Evolutionary conservation across 2,329 filamentous ascomycete species (phyloP).

Genomic region (Ilyonectria destructans): DNA sequence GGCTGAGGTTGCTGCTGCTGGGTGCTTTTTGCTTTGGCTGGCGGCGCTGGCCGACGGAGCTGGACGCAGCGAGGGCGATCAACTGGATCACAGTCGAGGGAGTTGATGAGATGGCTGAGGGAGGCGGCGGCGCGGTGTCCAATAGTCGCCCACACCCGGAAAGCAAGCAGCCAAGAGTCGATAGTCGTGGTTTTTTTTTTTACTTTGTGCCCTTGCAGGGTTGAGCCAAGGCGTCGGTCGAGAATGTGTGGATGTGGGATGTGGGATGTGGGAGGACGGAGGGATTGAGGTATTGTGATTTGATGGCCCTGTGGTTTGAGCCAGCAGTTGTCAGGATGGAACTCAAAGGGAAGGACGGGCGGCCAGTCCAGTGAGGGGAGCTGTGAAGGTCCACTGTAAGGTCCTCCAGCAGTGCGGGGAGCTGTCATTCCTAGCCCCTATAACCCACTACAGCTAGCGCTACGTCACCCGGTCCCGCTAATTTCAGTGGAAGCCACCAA

Average conservation of each 20-base stretch:
- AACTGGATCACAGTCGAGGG: constrained; percentile 10
- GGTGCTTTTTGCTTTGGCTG: constrained; percentile 21
- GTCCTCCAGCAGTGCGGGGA: background rate
- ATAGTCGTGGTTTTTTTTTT: constrained; percentile 5
- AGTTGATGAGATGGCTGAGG: constrained; percentile 9
- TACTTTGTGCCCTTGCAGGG: constrained; percentile 4
- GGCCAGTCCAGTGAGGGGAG: background rate
- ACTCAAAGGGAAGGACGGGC: background rate
- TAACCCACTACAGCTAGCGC: background rate
- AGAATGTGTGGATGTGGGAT: constrained; percentile 23
- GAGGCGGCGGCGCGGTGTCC: constrained; percentile 17
- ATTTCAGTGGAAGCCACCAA: background rate
- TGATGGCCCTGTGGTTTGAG: constrained; percentile 15
- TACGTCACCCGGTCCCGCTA: background rate
- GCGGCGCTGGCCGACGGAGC: constrained; percentile 14
- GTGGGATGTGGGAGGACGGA: constrained; percentile 28
- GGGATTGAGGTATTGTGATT: constrained; percentile 18
- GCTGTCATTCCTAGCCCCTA: background rate
- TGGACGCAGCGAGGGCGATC: constrained; percentile 7
- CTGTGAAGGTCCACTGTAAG: background rate
- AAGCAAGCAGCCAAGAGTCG: constrained; percentile 1
- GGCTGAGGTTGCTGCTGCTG: constrained; percentile 13
- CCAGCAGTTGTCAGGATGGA: constrained; percentile 4
- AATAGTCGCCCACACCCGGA: constrained; percentile 8
- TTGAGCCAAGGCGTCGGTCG: constrained; percentile 12